Evolutionary conservation across 495 filamentous ascomycete genomes (phyloP), one percentile per base, ranked within the genome.

Genomic region (Talaromyces trachyspermus): DNA sequence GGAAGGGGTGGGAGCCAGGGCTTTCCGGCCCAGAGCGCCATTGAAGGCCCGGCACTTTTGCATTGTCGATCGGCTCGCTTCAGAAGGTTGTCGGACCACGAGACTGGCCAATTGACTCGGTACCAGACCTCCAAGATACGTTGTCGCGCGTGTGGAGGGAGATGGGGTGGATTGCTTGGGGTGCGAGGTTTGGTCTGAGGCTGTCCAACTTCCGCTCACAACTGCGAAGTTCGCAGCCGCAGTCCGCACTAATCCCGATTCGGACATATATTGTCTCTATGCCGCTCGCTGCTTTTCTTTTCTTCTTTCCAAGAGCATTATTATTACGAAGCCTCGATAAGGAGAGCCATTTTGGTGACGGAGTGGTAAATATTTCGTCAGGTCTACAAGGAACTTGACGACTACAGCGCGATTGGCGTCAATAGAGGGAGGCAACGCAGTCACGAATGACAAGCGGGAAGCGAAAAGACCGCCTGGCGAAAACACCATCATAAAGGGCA

Each of bases 41-140:
- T 73, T 67, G 58, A 66, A 59, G 53, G 65, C 60, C 62, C 63
- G 68, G 57, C 64, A 69, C 63, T 71, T 73, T 59, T 76, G 71
- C 74, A 78, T 78, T 60, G 60, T 64, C 65, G 68, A 63, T 62
- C 50, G 60, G 53, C n/a, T 50, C 47, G 45, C 24, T 51, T 25
- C 50, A 46, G 19, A 37, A 24, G 44, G 25, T 14, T 46, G 44
- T 33, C 32, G 44, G 15, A 26, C 4, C 9, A 37, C 12, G 5
- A 37, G 29, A 46, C 17, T 27, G 43, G 4, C 30, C 44, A 46
- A 46, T 46, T 46, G 44, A 36, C 44, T 24, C 14, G 29, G 20
- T 22, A 24, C 44, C 44, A 24, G 44, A 32, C 44, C 30, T 36
- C 44, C 44, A 46, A 17, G 44, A 25, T 36, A 33, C 32, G 44